Conservation (phyloP, 768 basidiomycete species). For the Serpula lacrymans region DNA sequence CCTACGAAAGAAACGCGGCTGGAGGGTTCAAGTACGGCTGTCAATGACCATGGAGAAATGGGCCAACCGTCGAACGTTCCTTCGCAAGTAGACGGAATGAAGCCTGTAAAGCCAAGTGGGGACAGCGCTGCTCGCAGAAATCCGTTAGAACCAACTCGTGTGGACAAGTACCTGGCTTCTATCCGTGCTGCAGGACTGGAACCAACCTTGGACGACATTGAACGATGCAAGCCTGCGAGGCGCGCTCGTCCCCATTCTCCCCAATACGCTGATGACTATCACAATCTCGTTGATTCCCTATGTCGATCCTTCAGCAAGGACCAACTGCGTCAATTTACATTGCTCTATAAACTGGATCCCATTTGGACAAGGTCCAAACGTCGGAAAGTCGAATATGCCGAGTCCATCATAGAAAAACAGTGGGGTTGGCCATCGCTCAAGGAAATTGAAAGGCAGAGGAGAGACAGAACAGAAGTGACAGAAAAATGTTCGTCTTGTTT, state of each 20-base stretch:
- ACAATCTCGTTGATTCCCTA: conserved; percentile 47
- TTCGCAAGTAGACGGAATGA: conserved; percentile 3
- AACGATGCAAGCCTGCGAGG: conserved; percentile 46
- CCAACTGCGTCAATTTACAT: conserved; percentile 56
- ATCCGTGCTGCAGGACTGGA: conserved; percentile 42
- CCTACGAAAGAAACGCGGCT: not conserved
- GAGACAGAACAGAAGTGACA: conserved; percentile 46
- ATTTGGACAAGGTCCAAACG: conserved; percentile 29
- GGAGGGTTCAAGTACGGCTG: not conserved
- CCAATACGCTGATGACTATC: conserved; percentile 52
- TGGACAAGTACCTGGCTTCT: conserved; percentile 56
- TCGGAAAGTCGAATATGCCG: conserved; percentile 40
- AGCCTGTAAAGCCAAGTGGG: conserved; percentile 1
- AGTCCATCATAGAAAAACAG: conserved; percentile 55
- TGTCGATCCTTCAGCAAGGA: conserved; percentile 59
- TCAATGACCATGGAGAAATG: not conserved
- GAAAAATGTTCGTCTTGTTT: conserved; percentile 39
- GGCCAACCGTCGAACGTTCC: conserved; percentile 2
- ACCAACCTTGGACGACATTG: conserved; percentile 59
- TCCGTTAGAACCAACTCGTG: conserved; percentile 40
- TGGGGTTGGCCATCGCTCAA: conserved; percentile 70
- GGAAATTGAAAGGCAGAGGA: conserved; percentile 46
- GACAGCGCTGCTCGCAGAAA: conserved; percentile 13
- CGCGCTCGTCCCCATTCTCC: conserved; percentile 38
- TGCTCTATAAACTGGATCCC: conserved; percentile 41